Evolutionary conservation across 1,139 yeast genomes (phyloP), one percentile per base, ranked within the genome.

Genomic region (Taphrina wiesneri): DNA sequence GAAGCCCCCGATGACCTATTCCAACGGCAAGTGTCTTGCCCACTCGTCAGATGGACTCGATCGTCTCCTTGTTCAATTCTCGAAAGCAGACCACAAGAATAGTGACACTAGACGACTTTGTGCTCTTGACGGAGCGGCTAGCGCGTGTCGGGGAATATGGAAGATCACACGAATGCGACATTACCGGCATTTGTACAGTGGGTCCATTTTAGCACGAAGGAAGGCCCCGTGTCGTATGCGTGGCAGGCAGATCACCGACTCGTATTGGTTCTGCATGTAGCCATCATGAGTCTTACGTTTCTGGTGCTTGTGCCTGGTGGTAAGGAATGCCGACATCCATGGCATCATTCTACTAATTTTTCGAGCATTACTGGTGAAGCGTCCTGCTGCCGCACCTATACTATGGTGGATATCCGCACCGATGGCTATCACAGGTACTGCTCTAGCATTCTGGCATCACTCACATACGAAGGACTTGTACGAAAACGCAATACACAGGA

Each of bases 401-500:
- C 43, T n/a, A n/a, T 39, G 43, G 43, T 39, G n/a, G 1, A n/a
- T 39, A 1, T 15, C 19, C n/a, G n/a, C 43, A 2, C 7, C 43
- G 43, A 39, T 11, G 43, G 43, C 43, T 15, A 13, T 39, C 7
- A 1, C n/a, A n/a, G 43, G 43, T n/a, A 19, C 19, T 6, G n/a
- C 7, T 15, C 43, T 39, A 2, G 43, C 43, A 1, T 13, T 83
- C 54, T 75, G 87, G 11, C 92, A 87, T 54, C 75, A 79, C 9
- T 79, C 87, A 21, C 86, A 86, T 17, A 87, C 89, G 0, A 75
- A 74, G n/a, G 81, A 82, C 68, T 78, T 90, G 72, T 93, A 90
- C 73, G 96, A 96, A 0, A 80, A 82, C 51, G 89, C 89, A 74
- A 86, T 87, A 1, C 92, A 92, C 75, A 78, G 84, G 30, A 74